These are phyloP conservation scores for Aspergillus intermedius DNA, from an alignment of 2,329 filamentous ascomycete species.

Conservation along the genomic window DNA sequence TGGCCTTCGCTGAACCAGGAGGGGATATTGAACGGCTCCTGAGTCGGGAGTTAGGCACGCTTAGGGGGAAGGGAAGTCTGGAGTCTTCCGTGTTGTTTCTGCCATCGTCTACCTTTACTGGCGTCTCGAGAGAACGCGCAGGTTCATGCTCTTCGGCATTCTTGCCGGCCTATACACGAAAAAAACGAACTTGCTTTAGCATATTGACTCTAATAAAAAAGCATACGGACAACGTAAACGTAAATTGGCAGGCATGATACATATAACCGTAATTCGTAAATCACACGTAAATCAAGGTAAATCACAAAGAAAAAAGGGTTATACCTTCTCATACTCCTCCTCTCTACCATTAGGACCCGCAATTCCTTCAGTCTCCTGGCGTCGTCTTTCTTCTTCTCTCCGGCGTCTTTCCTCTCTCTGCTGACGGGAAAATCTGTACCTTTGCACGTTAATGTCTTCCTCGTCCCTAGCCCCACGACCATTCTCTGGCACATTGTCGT, in stretches of 20 bases:
- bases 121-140: conserved; percentile 54
- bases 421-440: no score
- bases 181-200: conserved; percentile 5
- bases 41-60: conserved; percentile 15
- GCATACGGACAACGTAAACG: no score
- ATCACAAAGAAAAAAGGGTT: not conserved
- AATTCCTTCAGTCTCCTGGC: no score
- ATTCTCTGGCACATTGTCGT: no score
- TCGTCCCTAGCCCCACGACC: no score
- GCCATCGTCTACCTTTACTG: conserved; percentile 34
- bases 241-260: no score
- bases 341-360: no score
- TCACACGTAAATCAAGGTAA: no score
- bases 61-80: conserved; percentile 4
- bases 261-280: no score
- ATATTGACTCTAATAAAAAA: not conserved
- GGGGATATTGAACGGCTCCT: conserved; percentile 32
- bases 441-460: no score
- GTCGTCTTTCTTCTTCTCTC: no score
- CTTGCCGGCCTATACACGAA: conserved; percentile 28
- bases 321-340: not conserved
- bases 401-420: no score
- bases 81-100: conserved; percentile 13
- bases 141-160: conserved; percentile 32
- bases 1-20: conserved; percentile 21